phyloP scores from a whole-genome alignment of 257 asterid genomes.

The Penstemon davidsonii region DNA sequence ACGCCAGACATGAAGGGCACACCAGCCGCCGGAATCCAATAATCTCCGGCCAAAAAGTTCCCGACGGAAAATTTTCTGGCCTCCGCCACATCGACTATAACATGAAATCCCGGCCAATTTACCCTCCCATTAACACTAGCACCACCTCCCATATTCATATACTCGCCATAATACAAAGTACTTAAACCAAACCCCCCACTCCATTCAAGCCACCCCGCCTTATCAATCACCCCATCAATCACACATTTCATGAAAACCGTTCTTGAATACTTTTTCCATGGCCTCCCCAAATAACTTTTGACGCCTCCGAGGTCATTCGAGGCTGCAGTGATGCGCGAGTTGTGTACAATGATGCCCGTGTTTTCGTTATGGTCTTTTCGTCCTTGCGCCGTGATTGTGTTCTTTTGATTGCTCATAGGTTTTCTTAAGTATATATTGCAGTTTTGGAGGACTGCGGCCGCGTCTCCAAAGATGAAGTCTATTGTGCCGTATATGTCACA shows the following conservation, averaged over 20 bases:
- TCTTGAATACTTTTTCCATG: slow-evolving; percentile 55
- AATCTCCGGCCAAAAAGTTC: slow-evolving; percentile 52
- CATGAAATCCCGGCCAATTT: slow-evolving; percentile 54
- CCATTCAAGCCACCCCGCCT: slow-evolving; percentile 66
- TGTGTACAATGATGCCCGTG: slow-evolving; percentile 54
- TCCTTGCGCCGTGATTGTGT: slow-evolving; percentile 63
- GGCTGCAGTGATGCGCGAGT: slow-evolving; percentile 39
- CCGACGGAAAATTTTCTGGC: slow-evolving; percentile 51
- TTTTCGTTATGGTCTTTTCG: slow-evolving; percentile 47
- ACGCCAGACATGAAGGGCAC: slow-evolving; percentile 55
- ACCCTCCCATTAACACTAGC: slow-evolving; percentile 45
- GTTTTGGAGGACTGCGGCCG: slow-evolving; percentile 46
- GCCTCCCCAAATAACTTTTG: slow-evolving; percentile 54
- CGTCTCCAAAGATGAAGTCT: slow-evolving; percentile 73
- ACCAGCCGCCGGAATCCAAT: slow-evolving; percentile 57
- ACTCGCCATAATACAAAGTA: slow-evolving; percentile 62
- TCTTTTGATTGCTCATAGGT: slow-evolving; percentile 38
- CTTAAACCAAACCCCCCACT: slow-evolving; percentile 42
- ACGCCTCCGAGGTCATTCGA: slow-evolving; percentile 19
- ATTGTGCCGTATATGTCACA: slow-evolving; percentile 57
- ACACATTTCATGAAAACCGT: slow-evolving; percentile 39
- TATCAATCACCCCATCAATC: slow-evolving; percentile 41
- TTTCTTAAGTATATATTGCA: slow-evolving; percentile 44
- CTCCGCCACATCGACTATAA: slow-evolving; percentile 25
- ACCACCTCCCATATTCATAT: slow-evolving; percentile 50